Conservation (phyloP, 805 yeast species). For the Kodamaea restingae region DNA sequence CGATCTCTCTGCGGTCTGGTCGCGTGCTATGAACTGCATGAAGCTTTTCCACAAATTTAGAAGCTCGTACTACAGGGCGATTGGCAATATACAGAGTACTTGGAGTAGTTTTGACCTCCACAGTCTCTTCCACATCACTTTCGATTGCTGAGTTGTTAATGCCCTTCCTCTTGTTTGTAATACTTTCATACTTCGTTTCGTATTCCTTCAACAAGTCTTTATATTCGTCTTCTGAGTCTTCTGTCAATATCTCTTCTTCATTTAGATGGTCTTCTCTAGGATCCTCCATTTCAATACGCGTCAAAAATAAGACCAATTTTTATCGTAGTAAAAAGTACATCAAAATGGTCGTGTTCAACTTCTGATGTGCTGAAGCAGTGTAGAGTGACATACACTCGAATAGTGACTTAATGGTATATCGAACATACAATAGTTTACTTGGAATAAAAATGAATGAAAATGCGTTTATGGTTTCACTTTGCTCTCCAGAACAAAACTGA, state of each 20-base stretch:
- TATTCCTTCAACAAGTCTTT: conserved; percentile 37
- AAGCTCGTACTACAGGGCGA: conserved; percentile 6
- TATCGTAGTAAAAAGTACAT: neutral
- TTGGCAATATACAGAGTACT: conserved; percentile 1
- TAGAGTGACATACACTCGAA: too few species aligned
- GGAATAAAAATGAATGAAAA: too few species aligned
- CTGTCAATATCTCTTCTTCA: conserved; percentile 32
- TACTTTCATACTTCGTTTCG: conserved; percentile 17
- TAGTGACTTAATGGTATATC: too few species aligned
- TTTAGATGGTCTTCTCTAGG: conserved; percentile 26
- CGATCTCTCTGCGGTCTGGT: conserved; percentile 12
- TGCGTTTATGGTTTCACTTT: too few species aligned
- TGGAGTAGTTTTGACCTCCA: neutral
- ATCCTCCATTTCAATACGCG: conserved; percentile 23
- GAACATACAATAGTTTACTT: too few species aligned
- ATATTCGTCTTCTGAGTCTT: conserved; percentile 35
- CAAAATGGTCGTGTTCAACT: too few species aligned
- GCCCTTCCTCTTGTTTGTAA: conserved; percentile 10
- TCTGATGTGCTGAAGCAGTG: too few species aligned
- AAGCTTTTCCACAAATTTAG: conserved; percentile 19
- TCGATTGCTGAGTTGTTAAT: conserved; percentile 1
- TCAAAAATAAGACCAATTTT: neutral
- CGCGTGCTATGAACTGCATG: conserved; percentile 9
- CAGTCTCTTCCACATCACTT: neutral
- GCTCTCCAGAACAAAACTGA: too few species aligned